Evolutionary conservation across 179 eudicot species (phyloP), one percentile per base, ranked within the genome.

Genomic region (Actinidia chinensis): DNA sequence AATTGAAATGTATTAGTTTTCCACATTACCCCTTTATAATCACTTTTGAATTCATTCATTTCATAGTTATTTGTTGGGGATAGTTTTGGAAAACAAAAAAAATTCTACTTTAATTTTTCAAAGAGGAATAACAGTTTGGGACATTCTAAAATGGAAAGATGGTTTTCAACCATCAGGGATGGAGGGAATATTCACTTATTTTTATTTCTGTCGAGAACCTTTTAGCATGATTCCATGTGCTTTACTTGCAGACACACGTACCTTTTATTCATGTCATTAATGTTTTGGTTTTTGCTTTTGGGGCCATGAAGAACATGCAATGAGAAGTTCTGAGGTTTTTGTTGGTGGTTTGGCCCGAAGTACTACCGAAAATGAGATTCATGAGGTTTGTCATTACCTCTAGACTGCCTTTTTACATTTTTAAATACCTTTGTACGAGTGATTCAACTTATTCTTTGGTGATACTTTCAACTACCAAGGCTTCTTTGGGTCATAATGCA

Each of bases 261-360:
- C 17, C n/a, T 36, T 4, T 70, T 4, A 40, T 68, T 58, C 12
- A 2, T 22, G 33, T 68, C 71, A 68, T 44, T 77, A 44, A 77
- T 44, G 43, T 22, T 68, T n/a, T 63, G 79, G 25, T 63, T 54
- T 22, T 52, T 68, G 44, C 22, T 77, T 68, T 76, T 44, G 56
- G 71, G 52, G 73, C 7, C 13, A 3, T 46, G 79, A 75, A 84
- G 82, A 78, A 58, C 74, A 78, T 11, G 71, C 33, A 28, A 78
- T 52, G 68, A 76, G 63, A 78, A 81, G 88, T 11, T 68, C 83
- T 6, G 88, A 86, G 80, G 86, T 86, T 46, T 86, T 86, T 74
- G 85, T 86, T 50, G 86, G 86, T 63, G 88, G 88, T 61, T 60
- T 86, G 78, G 77, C 80, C 56, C 84, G 76, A 20, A 73, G 74